These are phyloP conservation scores for Fusarium hostae DNA, from an alignment of 2,329 filamentous ascomycete genomes.

Conservation along the genomic window DNA sequence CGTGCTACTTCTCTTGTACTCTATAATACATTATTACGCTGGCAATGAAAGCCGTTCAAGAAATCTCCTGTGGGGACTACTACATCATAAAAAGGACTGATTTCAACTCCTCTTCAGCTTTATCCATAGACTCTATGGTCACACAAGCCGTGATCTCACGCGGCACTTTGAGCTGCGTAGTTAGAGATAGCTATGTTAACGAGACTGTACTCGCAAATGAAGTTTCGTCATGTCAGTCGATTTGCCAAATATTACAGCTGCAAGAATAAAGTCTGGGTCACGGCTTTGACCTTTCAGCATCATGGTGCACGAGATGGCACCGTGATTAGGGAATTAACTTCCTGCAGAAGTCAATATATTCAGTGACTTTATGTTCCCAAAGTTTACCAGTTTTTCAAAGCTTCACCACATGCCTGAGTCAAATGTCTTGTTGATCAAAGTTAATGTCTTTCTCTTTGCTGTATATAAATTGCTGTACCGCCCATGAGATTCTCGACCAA, in stretches of 20 bases:
- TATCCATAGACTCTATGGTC: too few relatives aligned
- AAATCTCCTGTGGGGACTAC: fast-evolving
- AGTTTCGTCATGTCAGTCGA: fast-evolving
- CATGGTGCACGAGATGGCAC: too few relatives aligned
- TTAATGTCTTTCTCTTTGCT: background rate
- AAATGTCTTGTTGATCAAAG: background rate
- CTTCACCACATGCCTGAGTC: background rate
- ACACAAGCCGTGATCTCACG: too few relatives aligned
- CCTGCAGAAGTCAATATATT: background rate
- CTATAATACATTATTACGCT: too few relatives aligned
- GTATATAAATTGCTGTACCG: background rate
- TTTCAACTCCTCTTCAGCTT: too few relatives aligned
- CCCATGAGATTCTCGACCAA: background rate
- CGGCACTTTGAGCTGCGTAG: too few relatives aligned
- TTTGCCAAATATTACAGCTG: background rate
- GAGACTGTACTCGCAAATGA: background rate
- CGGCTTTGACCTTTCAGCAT: background rate
- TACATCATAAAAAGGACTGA: fast-evolving
- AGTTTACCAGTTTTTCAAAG: background rate
- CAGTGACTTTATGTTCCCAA: background rate
- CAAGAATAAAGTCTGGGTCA: background rate
- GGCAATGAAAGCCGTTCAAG: too few relatives aligned
- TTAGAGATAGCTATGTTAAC: too few relatives aligned
- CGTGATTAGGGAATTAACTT: background rate
- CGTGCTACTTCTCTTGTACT: too few relatives aligned